Evolutionary conservation across 1,284 basidiomycete species (phyloP).

Genomic region (Volvariella volvacea): DNA sequence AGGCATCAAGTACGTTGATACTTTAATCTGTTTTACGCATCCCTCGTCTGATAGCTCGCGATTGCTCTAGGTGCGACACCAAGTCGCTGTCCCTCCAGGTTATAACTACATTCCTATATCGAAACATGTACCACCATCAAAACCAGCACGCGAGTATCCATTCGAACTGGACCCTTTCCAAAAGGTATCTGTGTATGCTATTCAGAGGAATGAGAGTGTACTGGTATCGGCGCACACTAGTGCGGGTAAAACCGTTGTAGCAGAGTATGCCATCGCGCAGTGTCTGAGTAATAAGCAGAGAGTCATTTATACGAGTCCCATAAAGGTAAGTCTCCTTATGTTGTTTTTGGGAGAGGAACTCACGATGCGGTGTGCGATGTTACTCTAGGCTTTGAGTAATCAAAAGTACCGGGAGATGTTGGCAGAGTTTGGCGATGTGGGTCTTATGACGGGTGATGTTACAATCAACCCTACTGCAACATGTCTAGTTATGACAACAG

Average conservation of each 20-base stretch:
- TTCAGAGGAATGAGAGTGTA: constrained; percentile 96
- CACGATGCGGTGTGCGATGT: not conserved
- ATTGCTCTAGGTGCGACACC: constrained; percentile 68
- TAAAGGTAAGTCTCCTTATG: constrained; percentile 69
- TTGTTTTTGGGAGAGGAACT: constrained; percentile 2
- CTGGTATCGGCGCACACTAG: constrained; percentile 99
- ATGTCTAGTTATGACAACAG: constrained; percentile 99
- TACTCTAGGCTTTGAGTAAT: constrained; percentile 87
- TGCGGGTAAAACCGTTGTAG: constrained; percentile 98
- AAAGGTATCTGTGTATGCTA: constrained; percentile 88
- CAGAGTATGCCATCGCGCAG: constrained; percentile 98
- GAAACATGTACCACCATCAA: constrained; percentile 85
- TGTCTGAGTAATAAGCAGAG: constrained; percentile 89
- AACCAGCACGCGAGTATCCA: constrained; percentile 90
- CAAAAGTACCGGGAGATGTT: constrained; percentile 99
- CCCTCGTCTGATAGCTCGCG: not conserved
- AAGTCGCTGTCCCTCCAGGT: constrained; percentile 92
- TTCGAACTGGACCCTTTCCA: constrained; percentile 99
- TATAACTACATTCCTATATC: constrained; percentile 92
- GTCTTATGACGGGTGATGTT: constrained; percentile 99
- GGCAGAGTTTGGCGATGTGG: constrained; percentile 96
- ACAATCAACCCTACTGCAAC: constrained; percentile 97
- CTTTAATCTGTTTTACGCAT: constrained; percentile 8
- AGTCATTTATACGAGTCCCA: constrained; percentile 98
- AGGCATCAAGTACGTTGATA: constrained; percentile 60